phyloP scores from a whole-genome alignment of 1,284 basidiomycete genomes.

The Tausonia pullulans region DNA sequence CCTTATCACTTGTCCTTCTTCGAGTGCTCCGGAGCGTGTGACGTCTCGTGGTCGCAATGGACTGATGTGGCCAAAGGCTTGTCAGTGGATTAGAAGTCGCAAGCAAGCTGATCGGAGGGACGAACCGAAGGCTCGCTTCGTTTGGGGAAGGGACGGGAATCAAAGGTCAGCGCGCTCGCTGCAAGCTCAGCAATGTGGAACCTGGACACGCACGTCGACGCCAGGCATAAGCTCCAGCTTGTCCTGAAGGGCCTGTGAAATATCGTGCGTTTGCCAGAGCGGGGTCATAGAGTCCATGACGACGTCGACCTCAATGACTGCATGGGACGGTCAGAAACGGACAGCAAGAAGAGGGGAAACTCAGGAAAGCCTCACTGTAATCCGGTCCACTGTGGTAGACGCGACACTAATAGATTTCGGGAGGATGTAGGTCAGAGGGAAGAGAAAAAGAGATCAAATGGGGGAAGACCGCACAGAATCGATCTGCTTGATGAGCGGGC shows the following conservation, averaged over 20 bases:
- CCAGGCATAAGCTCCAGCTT: conserved; percentile 84
- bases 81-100: not conserved
- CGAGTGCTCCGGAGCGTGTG: conserved; percentile 39
- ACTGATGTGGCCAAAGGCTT: conserved; percentile 36
- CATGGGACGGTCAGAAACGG: too few relatives aligned
- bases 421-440: too few relatives aligned
- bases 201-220: conserved; percentile 53
- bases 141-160: not conserved
- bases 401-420: conserved; percentile 24
- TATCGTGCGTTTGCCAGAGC: conserved; percentile 82
- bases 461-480: conserved; percentile 36
- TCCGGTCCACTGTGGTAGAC: conserved; percentile 66
- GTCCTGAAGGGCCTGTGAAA: conserved; percentile 85
- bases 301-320: conserved; percentile 41
- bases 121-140: conserved; percentile 13
- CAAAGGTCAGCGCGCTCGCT: not conserved
- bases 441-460: too few relatives aligned
- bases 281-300: conserved; percentile 85
- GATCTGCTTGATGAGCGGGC: conserved; percentile 68
- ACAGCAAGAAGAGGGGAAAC: conserved; percentile 39
- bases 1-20: not conserved
- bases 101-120: not conserved
- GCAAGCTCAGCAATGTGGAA: not conserved
- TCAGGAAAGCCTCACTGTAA: conserved; percentile 63
- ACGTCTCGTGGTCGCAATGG: conserved; percentile 85